Evolutionary conservation across 2,329 filamentous ascomycete genomes (phyloP).

Genomic region (Capronia coronata): DNA sequence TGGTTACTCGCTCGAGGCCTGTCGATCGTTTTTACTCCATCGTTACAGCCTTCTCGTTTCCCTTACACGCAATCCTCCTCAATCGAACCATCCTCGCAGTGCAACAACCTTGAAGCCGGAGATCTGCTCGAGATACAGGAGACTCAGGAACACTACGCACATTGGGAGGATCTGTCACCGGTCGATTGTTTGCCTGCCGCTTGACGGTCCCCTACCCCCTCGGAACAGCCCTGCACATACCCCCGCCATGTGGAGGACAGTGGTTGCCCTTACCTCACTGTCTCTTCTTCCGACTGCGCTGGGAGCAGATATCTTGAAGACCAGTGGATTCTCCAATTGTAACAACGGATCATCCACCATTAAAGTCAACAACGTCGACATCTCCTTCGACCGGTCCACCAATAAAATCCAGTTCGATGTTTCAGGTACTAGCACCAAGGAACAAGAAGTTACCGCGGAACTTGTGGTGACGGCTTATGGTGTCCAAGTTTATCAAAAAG

Average conservation of each 20-base stretch:
- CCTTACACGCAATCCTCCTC: background rate
- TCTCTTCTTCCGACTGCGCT: slow-evolving; percentile 39
- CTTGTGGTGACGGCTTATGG: slow-evolving; percentile 81
- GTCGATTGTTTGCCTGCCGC: background rate
- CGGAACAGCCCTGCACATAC: slow-evolving; percentile 3
- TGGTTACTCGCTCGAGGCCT: slow-evolving; percentile 11
- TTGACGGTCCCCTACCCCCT: background rate
- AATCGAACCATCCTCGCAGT: background rate
- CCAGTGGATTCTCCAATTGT: slow-evolving; percentile 73
- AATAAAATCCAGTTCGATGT: slow-evolving; percentile 75
- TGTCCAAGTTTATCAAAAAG: slow-evolving; percentile 66
- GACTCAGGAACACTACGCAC: background rate
- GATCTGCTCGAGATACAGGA: background rate
- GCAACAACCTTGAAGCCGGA: background rate
- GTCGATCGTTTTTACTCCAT: background rate
- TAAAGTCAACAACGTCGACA: slow-evolving; percentile 65
- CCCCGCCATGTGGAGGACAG: slow-evolving; percentile 18
- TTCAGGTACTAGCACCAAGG: slow-evolving; percentile 63
- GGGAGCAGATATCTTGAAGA: slow-evolving; percentile 67
- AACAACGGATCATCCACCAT: slow-evolving; percentile 49
- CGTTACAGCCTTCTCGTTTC: background rate
- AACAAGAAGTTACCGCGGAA: slow-evolving; percentile 72
- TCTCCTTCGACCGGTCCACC: slow-evolving; percentile 69
- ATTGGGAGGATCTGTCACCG: background rate
- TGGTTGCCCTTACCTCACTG: slow-evolving; percentile 18